These are phyloP conservation scores for Eucalyptus rudis DNA, from an alignment of 345 rosid species.

Conservation along the genomic window DNA sequence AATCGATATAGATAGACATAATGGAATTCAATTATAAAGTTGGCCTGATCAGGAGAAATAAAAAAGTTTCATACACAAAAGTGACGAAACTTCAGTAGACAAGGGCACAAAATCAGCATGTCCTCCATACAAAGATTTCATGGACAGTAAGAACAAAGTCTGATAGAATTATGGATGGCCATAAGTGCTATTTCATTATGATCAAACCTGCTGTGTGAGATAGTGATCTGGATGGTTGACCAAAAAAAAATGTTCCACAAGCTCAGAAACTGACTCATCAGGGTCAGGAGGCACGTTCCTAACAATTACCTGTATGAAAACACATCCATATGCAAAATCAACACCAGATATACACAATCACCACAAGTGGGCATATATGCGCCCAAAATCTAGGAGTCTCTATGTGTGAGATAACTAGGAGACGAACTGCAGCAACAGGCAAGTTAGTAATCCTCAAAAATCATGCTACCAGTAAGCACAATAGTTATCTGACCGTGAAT, in stretches of 20 bases:
- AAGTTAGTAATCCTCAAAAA: background rate
- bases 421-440: background rate
- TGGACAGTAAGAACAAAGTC: background rate
- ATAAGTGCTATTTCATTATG: background rate
- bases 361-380: background rate
- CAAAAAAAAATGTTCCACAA: conserved; percentile 77
- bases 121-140: background rate
- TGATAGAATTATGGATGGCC: background rate
- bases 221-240: conserved; percentile 86
- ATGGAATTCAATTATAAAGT: background rate
- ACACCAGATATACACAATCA: background rate
- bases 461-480: background rate
- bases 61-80: background rate
- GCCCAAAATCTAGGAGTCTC: background rate
- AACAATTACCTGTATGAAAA: conserved; percentile 53
- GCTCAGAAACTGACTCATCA: conserved; percentile 77
- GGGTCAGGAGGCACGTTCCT: conserved; percentile 89
- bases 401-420: background rate
- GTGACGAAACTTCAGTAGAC: background rate
- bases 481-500: conserved; percentile 49
- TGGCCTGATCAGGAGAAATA: background rate
- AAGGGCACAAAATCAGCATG: background rate
- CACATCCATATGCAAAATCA: background rate
- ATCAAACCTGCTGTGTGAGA: conserved; percentile 74
- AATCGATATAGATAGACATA: background rate